A percentile compares a stretch with the other conserved stretches of the same genome.
Evolutionary conservation across 768 basidiomycete species (phyloP).

Genomic region (Leccinum longicurvipes): DNA sequence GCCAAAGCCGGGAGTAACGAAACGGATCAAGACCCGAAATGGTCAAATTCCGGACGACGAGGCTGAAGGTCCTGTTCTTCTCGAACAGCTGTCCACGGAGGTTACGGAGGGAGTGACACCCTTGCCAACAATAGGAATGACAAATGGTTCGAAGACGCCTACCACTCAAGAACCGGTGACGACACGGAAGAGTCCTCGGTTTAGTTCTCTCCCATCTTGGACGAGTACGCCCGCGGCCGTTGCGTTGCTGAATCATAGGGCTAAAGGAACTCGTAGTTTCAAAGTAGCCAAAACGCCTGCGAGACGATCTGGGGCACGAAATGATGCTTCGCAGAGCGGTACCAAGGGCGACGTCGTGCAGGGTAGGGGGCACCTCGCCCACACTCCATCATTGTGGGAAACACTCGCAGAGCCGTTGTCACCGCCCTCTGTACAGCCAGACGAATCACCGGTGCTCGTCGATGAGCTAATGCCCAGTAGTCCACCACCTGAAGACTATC

Average conservation of each 20-base stretch:
- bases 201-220: conserved; percentile 3
- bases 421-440: conserved; percentile 27
- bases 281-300: conserved; percentile 13
- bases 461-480: conserved; percentile 38
- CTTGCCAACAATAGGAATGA: conserved; percentile 18
- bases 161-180: conserved; percentile 21
- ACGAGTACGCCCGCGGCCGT: conserved; percentile 8
- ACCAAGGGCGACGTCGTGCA: not conserved
- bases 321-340: not conserved
- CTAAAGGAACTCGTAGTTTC: not conserved
- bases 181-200: conserved; percentile 21
- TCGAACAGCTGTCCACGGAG: conserved; percentile 21
- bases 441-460: conserved; percentile 21
- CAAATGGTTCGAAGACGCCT: conserved; percentile 14
- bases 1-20: conserved; percentile 34
- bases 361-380: not conserved
- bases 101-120: conserved; percentile 21
- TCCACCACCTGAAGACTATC: conserved; percentile 8
- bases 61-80: conserved; percentile 22
- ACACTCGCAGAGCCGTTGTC: conserved; percentile 24
- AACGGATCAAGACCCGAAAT: conserved; percentile 42
- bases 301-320: conserved; percentile 2
- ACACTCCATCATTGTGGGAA: conserved; percentile 30
- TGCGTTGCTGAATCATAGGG: not conserved
- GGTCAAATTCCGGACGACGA: conserved; percentile 30